phyloP scores from a whole-genome alignment of 2,329 filamentous ascomycete species.

The Madurella fahalii region DNA sequence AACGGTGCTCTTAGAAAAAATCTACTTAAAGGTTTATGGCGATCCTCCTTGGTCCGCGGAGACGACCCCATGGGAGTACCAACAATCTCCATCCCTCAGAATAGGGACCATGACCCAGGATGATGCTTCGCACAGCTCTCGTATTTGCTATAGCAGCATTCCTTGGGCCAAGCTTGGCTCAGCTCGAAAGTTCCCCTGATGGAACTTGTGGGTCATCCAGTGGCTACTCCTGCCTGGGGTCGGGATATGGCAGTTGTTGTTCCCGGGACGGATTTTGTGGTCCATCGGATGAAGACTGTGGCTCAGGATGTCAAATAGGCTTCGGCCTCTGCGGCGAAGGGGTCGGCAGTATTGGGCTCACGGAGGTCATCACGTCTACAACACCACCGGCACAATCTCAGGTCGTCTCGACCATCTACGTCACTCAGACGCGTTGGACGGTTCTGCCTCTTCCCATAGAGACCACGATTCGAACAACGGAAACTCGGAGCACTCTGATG shows the following conservation, averaged over 20 bases:
- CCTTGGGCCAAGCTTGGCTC: not conserved
- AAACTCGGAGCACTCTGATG: not conserved
- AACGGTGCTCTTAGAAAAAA: too few species aligned
- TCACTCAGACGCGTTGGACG: constrained; percentile 4
- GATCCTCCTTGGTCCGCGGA: too few species aligned
- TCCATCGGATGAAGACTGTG: not conserved
- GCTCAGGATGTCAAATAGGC: constrained; percentile 1
- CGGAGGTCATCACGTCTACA: not conserved
- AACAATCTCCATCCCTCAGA: not conserved
- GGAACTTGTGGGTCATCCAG: not conserved
- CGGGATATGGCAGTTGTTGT: constrained; percentile 7
- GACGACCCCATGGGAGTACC: too few species aligned
- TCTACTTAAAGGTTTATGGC: too few species aligned
- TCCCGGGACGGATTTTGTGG: not conserved
- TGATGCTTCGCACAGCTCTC: not conserved
- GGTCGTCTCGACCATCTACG: constrained; percentile 7
- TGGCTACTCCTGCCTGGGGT: constrained; percentile 4
- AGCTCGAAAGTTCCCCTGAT: constrained; percentile 5
- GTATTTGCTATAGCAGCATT: not conserved
- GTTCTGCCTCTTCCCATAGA: constrained; percentile 5
- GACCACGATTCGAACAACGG: constrained; percentile 6
- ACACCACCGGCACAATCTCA: not conserved
- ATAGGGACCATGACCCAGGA: not conserved
- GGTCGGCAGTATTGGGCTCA: constrained; percentile 1
- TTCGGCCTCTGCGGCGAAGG: constrained; percentile 6